Evolutionary conservation across 352 stramenopile species (phyloP).

Genomic region (Thraustochytrium sp.): DNA sequence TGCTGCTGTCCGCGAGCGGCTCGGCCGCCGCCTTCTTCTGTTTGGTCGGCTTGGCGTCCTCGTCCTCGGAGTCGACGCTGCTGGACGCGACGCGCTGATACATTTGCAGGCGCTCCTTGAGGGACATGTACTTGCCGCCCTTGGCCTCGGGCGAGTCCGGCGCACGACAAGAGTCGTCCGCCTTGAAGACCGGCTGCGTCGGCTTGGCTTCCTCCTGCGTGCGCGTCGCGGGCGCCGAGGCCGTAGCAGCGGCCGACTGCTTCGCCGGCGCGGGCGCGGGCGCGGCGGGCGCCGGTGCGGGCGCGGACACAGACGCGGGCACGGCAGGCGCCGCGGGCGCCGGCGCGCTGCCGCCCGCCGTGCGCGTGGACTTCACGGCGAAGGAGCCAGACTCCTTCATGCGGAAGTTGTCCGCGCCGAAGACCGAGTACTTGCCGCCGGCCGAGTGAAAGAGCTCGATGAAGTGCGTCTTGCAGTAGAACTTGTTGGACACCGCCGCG

Average conservation of each 20-base stretch:
- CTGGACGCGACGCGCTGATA: neutral
- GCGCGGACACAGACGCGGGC: no score
- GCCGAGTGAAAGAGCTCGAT: constrained; percentile 46
- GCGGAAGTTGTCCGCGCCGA: constrained; percentile 14
- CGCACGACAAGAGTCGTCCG: neutral
- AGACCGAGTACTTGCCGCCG: constrained; percentile 30
- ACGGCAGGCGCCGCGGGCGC: no score
- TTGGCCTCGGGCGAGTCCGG: neutral
- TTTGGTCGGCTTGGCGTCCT: neutral
- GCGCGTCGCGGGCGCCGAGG: no score
- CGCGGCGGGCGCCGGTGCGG: no score
- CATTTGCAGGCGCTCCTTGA: constrained; percentile 32
- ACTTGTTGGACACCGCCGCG: constrained; percentile 40
- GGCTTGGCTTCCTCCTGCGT: no score
- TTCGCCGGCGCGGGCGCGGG: no score
- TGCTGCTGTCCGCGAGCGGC: neutral
- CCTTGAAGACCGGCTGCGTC: neutral
- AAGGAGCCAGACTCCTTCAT: constrained; percentile 36
- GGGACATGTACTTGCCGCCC: constrained; percentile 21
- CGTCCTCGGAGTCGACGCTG: neutral
- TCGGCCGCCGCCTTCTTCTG: neutral
- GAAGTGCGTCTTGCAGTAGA: constrained; percentile 51
- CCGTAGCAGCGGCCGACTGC: no score
- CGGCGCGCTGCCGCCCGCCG: no score
- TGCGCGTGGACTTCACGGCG: neutral